A percentile compares a stretch with the other conserved stretches of the same genome.
Conservation (phyloP, 495 filamentous ascomycete genomes). For the Penicillium malachiteum region DNA sequence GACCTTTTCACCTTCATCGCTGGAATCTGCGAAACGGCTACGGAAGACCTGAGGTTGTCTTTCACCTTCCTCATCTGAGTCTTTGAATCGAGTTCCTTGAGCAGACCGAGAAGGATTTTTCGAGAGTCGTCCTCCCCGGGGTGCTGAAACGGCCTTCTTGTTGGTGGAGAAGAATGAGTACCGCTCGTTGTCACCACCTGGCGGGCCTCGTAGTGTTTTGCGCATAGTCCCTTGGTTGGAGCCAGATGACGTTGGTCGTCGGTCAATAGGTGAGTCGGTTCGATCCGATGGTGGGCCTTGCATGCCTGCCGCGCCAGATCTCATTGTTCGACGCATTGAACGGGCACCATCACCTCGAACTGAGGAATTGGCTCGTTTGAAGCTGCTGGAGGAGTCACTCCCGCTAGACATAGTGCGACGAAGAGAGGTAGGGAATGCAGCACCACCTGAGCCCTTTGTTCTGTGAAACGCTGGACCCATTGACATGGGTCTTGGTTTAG, state of each 20-base stretch:
- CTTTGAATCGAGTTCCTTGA: constrained; percentile 51
- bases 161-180: constrained; percentile 49
- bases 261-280: constrained; percentile 30
- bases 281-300: constrained; percentile 24
- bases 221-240: constrained; percentile 41
- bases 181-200: constrained; percentile 32
- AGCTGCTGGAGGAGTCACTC: constrained; percentile 63
- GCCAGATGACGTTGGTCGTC: constrained; percentile 34
- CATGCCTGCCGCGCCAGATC: constrained; percentile 30
- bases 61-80: constrained; percentile 74
- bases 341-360: constrained; percentile 36
- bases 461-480: constrained; percentile 25
- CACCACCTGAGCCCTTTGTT: background rate
- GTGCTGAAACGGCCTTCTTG: constrained; percentile 40
- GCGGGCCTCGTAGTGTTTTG: constrained; percentile 49
- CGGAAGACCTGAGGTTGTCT: constrained; percentile 44
- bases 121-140: constrained; percentile 8
- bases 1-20: constrained; percentile 62
- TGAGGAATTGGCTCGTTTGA: constrained; percentile 48
- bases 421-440: constrained; percentile 12
- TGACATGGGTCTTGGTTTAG: constrained; percentile 25
- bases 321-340: constrained; percentile 57
- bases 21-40: constrained; percentile 80
- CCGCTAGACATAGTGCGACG: constrained; percentile 47
- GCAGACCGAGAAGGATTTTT: constrained; percentile 18